phyloP scores from a whole-genome alignment of 805 yeast genomes.

The Myxozyma lipomycoides region DNA sequence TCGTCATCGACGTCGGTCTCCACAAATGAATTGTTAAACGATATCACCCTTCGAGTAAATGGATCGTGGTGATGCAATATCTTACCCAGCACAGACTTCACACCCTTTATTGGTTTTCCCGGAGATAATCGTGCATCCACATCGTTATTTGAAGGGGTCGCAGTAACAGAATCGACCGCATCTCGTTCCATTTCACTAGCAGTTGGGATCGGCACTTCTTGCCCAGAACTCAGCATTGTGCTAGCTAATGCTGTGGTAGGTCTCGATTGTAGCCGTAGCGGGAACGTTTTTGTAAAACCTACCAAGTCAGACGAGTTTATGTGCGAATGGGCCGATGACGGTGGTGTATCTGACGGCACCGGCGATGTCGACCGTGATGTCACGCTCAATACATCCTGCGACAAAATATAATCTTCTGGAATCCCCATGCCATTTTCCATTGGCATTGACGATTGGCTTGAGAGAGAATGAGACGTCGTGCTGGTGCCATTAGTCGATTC shows the following conservation, averaged over 20 bases:
- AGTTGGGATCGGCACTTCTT: constrained; percentile 7
- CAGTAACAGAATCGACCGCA: constrained; percentile 9
- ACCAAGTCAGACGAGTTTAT: constrained; percentile 14
- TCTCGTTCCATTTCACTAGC: constrained; percentile 16
- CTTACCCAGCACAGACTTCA: constrained; percentile 20
- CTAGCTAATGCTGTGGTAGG: constrained; percentile 31
- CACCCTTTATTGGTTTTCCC: constrained; percentile 5
- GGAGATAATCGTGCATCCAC: constrained; percentile 6
- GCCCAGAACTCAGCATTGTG: constrained; percentile 6
- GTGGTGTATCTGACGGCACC: not conserved
- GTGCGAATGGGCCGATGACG: constrained; percentile 3
- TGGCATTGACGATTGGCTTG: too few species aligned
- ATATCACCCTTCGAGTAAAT: constrained; percentile 7
- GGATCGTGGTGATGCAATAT: constrained; percentile 22
- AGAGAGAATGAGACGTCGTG: too few species aligned
- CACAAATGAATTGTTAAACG: constrained; percentile 25
- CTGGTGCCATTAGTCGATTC: too few species aligned
- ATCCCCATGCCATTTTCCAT: too few species aligned
- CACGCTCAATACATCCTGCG: constrained; percentile 17
- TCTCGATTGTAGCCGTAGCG: constrained; percentile 27
- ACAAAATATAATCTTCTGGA: constrained; percentile 23
- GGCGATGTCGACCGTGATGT: constrained; percentile 7
- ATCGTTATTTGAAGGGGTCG: not conserved
- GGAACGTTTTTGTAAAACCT: constrained; percentile 21
- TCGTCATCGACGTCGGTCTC: constrained; percentile 29